These are phyloP conservation scores for Irpex lacteus DNA, from an alignment of 1,284 basidiomycete genomes.

Conservation along the genomic window DNA sequence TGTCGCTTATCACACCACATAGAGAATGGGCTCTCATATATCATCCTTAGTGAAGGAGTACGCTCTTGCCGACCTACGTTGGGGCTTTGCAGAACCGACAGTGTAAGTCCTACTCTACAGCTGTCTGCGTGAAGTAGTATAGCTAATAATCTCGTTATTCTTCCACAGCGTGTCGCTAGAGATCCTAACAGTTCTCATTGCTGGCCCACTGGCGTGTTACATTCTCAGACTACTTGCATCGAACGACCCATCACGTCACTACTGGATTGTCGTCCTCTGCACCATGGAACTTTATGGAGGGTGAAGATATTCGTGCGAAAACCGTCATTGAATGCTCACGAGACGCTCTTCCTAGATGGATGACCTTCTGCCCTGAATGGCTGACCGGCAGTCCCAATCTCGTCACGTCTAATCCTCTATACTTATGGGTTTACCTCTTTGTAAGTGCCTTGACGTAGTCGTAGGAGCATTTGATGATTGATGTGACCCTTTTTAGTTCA, in stretches of 20 bases:
- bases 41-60: constrained; percentile 54
- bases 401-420: constrained; percentile 61
- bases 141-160: no score
- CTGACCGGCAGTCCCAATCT: constrained; percentile 70
- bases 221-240: constrained; percentile 62
- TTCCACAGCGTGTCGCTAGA: constrained; percentile 57
- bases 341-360: constrained; percentile 48
- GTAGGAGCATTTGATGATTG: constrained; percentile 6
- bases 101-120: constrained; percentile 4
- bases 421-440: constrained; percentile 45
- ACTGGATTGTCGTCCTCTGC: constrained; percentile 76
- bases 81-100: constrained; percentile 75
- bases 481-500: constrained; percentile 48
- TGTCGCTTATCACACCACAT: constrained; percentile 26
- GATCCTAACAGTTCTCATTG: constrained; percentile 77
- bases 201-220: constrained; percentile 68
- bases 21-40: background rate
- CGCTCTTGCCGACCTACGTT: constrained; percentile 74
- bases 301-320: constrained; percentile 33
- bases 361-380: constrained; percentile 88
- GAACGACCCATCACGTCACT: constrained; percentile 67
- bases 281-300: constrained; percentile 79
- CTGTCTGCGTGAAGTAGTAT: no score
- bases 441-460: constrained; percentile 26
- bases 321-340: background rate